Conservation (phyloP, 495 filamentous ascomycete species). For the Diplogelasinospora grovesii region DNA sequence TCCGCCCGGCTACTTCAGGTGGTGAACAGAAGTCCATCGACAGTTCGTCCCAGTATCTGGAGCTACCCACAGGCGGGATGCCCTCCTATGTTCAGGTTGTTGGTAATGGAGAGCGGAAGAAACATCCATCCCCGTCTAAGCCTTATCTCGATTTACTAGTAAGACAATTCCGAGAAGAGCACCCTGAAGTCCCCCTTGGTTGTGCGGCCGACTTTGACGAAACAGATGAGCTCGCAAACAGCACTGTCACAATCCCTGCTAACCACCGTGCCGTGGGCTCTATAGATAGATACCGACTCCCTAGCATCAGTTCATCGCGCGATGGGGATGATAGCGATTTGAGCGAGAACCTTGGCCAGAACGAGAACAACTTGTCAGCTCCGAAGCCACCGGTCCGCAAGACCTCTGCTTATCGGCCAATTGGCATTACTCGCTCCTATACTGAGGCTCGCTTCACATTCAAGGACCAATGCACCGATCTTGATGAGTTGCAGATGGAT, state of each 20-base stretch:
- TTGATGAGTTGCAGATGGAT: conserved; percentile 7
- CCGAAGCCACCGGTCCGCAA: neutral
- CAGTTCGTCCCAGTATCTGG: neutral
- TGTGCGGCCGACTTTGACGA: neutral
- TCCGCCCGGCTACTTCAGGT: neutral
- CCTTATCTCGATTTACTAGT: conserved; percentile 5
- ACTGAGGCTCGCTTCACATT: conserved; percentile 1
- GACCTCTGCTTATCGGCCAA: neutral
- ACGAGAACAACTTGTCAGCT: neutral
- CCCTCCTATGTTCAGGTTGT: conserved; percentile 3
- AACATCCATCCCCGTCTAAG: conserved; percentile 9
- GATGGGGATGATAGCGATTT: neutral
- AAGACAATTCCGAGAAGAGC: neutral
- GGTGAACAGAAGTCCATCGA: no score
- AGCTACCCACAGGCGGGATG: neutral
- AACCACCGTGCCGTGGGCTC: no score
- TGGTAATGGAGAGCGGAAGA: conserved; percentile 5
- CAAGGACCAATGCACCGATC: neutral
- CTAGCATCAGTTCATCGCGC: no score
- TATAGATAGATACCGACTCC: no score
- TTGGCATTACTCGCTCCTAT: conserved; percentile 3
- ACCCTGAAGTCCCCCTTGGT: conserved; percentile 1
- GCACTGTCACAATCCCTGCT: no score
- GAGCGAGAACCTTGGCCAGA: neutral
- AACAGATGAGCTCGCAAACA: conserved; percentile 8